A percentile compares a stretch with the other conserved stretches of the same genome.
Conservation (phyloP, 2,329 filamentous ascomycete species). For the Raffaelea ambrosiae region DNA sequence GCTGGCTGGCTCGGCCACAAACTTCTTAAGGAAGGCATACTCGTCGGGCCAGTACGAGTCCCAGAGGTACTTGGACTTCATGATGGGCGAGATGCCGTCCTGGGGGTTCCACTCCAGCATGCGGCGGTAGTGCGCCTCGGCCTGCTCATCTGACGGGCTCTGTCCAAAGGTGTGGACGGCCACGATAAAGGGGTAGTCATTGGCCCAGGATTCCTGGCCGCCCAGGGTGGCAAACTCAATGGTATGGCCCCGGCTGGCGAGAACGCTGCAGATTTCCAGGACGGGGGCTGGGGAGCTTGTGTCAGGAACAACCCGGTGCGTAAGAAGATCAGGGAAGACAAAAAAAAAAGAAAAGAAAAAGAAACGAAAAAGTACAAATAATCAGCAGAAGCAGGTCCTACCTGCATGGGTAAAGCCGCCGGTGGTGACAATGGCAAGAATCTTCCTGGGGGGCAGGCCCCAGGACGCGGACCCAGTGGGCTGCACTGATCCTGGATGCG, state of each 20-base stretch:
- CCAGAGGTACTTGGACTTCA: not conserved
- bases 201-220: not conserved
- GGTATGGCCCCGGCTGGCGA: not conserved
- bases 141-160: not conserved
- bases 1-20: not conserved
- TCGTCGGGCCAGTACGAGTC: not conserved
- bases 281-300: not conserved
- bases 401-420: slow-evolving; percentile 2
- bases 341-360: too few species aligned
- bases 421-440: not conserved
- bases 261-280: not conserved
- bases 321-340: not conserved
- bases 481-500: too few species aligned
- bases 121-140: not conserved
- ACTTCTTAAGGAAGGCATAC: not conserved
- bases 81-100: not conserved
- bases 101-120: not conserved
- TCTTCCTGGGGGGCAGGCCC: not conserved
- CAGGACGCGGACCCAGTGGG: too few species aligned
- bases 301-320: not conserved
- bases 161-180: not conserved
- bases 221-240: slow-evolving; percentile 1
- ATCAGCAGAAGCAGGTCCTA: not conserved
- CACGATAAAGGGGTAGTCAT: not conserved
- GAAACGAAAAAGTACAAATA: too few species aligned